Percentiles rank a stretch among this genome's conserved stretches.
Evolutionary conservation across 2,329 filamentous ascomycete species (phyloP).

Genomic region (Epichloe festucae): DNA sequence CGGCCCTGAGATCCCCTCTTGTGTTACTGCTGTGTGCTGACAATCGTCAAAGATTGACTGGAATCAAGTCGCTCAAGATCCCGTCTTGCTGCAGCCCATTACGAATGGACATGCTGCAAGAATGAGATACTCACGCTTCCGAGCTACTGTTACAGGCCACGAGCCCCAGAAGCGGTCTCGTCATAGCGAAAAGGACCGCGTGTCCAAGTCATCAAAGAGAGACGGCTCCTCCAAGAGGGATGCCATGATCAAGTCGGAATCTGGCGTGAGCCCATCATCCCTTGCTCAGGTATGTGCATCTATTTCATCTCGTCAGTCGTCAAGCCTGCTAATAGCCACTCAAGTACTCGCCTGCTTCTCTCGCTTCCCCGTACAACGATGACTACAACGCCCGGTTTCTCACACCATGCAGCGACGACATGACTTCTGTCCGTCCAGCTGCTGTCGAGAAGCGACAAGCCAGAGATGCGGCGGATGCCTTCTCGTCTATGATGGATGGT

Average conservation of each 20-base stretch:
- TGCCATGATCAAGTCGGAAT: conserved; percentile 28
- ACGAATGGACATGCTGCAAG: conserved; percentile 48
- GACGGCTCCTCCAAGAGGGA: conserved; percentile 20
- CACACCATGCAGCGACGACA: conserved; percentile 43
- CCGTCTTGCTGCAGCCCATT: conserved; percentile 39
- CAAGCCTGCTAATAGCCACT: neutral
- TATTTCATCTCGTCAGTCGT: neutral
- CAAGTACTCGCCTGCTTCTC: conserved; percentile 26
- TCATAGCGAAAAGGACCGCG: conserved; percentile 27
- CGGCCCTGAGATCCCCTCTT: neutral
- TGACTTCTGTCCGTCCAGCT: conserved; percentile 18
- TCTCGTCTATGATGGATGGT: conserved; percentile 9
- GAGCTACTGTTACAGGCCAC: conserved; percentile 30
- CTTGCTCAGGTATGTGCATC: conserved; percentile 16
- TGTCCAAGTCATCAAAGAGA: conserved; percentile 32
- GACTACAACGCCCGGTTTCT: conserved; percentile 30
- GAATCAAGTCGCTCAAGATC: conserved; percentile 42
- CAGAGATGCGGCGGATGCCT: conserved; percentile 3
- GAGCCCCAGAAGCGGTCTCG: conserved; percentile 36
- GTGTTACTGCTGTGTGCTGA: conserved; percentile 1
- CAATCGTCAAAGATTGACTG: conserved; percentile 38
- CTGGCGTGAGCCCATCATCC: conserved; percentile 15
- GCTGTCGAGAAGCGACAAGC: conserved; percentile 14
- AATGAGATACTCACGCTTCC: conserved; percentile 46
- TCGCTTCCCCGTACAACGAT: conserved; percentile 24